phyloP scores from a whole-genome alignment of 2,329 filamentous ascomycete species.

The Colletotrichum sp. region DNA sequence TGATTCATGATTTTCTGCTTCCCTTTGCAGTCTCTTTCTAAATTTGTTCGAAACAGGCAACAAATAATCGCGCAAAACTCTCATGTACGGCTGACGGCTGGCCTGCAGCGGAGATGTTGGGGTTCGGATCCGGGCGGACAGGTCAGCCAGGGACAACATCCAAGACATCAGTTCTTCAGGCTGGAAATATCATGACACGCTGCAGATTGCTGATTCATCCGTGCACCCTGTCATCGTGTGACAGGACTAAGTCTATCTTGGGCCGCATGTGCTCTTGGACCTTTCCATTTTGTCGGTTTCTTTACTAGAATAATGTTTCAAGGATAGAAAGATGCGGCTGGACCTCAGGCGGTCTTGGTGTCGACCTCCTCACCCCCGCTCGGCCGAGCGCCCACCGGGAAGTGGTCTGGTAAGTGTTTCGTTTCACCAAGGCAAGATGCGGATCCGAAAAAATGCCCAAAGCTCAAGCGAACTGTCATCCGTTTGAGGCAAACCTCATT shows the following conservation, averaged over 20 bases:
- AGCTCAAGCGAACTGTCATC: neutral
- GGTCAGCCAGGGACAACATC: neutral
- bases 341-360: neutral
- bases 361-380: neutral
- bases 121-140: neutral
- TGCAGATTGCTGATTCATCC: neutral
- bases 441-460: neutral
- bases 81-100: neutral
- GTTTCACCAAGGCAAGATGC: neutral
- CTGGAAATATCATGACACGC: neutral
- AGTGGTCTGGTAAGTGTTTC: neutral
- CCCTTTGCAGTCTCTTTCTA: neutral
- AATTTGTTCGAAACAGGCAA: neutral
- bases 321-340: neutral
- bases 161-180: neutral
- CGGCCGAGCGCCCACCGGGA: neutral
- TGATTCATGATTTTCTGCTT: neutral
- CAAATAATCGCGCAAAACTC: neutral
- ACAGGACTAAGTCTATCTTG: neutral
- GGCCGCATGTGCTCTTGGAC: neutral
- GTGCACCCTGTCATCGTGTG: constrained; percentile 1
- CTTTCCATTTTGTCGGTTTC: neutral
- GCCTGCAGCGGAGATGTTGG: neutral
- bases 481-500: neutral
- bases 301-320: neutral